Evolutionary conservation across 2,329 filamentous ascomycete genomes (phyloP).

Genomic region (Arachnomyces sp.): DNA sequence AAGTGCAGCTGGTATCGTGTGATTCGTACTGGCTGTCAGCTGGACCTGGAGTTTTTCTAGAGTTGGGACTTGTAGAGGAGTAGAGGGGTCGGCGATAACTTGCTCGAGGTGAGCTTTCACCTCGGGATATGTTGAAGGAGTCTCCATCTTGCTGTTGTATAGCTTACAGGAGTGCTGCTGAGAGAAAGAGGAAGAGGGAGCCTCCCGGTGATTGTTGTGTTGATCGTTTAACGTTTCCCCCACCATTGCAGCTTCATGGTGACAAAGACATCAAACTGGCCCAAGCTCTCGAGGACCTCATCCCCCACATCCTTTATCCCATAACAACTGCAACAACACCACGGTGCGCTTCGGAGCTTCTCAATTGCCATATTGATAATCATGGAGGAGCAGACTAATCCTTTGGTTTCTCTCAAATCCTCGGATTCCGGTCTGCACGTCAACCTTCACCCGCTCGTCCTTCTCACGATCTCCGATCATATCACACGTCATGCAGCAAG

Average conservation of each 20-base stretch:
- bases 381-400: conserved; percentile 47
- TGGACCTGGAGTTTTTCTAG: conserved; percentile 45
- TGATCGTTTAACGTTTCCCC: conserved; percentile 5
- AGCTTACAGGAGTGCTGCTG: background rate
- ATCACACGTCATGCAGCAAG: conserved; percentile 84
- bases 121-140: conserved; percentile 27
- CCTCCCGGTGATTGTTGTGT: too few species aligned
- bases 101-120: conserved; percentile 37
- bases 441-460: conserved; percentile 83
- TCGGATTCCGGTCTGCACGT: conserved; percentile 69
- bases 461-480: conserved; percentile 94
- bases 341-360: background rate
- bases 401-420: conserved; percentile 58
- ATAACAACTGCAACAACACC: background rate
- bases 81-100: conserved; percentile 37
- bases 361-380: conserved; percentile 10
- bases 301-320: background rate
- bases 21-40: conserved; percentile 28
- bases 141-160: conserved; percentile 19
- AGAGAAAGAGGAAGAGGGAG: too few species aligned
- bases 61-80: conserved; percentile 38
- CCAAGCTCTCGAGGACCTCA: background rate
- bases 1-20: conserved; percentile 29
- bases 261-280: conserved; percentile 6
- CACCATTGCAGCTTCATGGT: conserved; percentile 18